Percentiles rank a stretch among this genome's conserved stretches.
Evolutionary conservation across 306 rosid genomes (phyloP).

Genomic region (Prunus padus): DNA sequence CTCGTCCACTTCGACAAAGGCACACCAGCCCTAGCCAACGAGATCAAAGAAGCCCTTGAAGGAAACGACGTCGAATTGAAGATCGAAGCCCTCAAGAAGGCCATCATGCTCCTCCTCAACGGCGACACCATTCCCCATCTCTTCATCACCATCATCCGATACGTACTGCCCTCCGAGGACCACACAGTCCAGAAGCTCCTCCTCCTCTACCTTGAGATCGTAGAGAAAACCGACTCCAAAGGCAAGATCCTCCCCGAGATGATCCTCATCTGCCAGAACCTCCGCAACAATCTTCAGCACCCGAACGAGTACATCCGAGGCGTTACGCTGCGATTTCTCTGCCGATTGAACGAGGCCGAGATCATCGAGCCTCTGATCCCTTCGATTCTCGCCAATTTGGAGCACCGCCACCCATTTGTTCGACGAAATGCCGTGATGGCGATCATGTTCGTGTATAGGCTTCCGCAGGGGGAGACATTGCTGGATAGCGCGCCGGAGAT

Average conservation of each 20-base stretch:
- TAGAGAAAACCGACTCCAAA: conserved; percentile 78
- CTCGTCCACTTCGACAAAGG: conserved; percentile 93
- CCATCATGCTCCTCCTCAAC: conserved; percentile 84
- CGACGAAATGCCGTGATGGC: conserved; percentile 83
- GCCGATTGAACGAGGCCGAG: conserved; percentile 85
- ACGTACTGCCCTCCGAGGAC: conserved; percentile 91
- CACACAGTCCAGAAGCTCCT: conserved; percentile 96
- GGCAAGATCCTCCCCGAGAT: conserved; percentile 94
- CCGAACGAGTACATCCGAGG: conserved; percentile 97
- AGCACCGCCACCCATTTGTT: conserved; percentile 89
- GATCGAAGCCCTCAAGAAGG: conserved; percentile 84
- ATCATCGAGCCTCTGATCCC: conserved; percentile 89
- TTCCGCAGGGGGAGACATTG: conserved; percentile 80
- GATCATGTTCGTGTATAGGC: conserved; percentile 76
- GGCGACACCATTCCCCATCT: conserved; percentile 91
- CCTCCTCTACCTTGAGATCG: conserved; percentile 89
- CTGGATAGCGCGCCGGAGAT: conserved; percentile 86
- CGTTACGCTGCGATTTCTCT: conserved; percentile 82
- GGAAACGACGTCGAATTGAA: conserved; percentile 67
- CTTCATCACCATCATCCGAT: conserved; percentile 89
- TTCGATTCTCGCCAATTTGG: conserved; percentile 74
- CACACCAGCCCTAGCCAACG: conserved; percentile 80
- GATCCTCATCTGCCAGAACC: conserved; percentile 96
- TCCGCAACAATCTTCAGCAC: conserved; percentile 85
- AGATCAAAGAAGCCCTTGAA: conserved; percentile 84